phyloP scores from a whole-genome alignment of 768 basidiomycete genomes.

The Lactarius tabidus region DNA sequence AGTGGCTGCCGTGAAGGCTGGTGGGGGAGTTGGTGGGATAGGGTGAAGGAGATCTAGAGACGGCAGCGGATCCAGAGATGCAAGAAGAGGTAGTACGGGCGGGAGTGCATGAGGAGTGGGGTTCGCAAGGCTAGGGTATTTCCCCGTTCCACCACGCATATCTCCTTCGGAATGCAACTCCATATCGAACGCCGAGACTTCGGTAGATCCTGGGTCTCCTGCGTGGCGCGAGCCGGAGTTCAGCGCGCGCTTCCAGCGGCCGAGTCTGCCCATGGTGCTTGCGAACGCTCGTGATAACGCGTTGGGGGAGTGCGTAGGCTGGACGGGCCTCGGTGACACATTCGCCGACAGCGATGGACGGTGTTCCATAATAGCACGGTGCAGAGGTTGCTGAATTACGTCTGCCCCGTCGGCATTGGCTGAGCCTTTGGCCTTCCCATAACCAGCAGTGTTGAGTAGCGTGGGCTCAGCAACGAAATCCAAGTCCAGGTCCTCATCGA shows the following conservation, averaged over 20 bases:
- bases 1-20: not conserved
- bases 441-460: conserved; percentile 8
- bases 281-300: conserved; percentile 72
- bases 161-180: conserved; percentile 60
- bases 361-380: conserved; percentile 47
- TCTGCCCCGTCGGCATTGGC: conserved; percentile 20
- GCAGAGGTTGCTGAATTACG: conserved; percentile 58
- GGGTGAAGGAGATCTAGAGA: conserved; percentile 6
- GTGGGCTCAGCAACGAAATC: conserved; percentile 62
- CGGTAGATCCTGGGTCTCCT: conserved; percentile 34
- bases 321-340: conserved; percentile 40
- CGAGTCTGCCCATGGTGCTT: conserved; percentile 77
- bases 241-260: conserved; percentile 77
- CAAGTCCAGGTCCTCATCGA: conserved; percentile 70
- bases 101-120: conserved; percentile 20
- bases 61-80: conserved; percentile 15
- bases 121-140: conserved; percentile 43
- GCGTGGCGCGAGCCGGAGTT: conserved; percentile 44
- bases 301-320: conserved; percentile 51
- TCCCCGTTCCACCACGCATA: conserved; percentile 60
- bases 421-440: conserved; percentile 19
- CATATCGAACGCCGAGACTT: conserved; percentile 68
- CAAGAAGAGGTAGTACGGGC: conserved; percentile 14
- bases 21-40: not conserved
- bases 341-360: conserved; percentile 36